These are phyloP conservation scores for Thraustochytrium sp. DNA, from an alignment of 352 stramenopile species.

Conservation along the genomic window DNA sequence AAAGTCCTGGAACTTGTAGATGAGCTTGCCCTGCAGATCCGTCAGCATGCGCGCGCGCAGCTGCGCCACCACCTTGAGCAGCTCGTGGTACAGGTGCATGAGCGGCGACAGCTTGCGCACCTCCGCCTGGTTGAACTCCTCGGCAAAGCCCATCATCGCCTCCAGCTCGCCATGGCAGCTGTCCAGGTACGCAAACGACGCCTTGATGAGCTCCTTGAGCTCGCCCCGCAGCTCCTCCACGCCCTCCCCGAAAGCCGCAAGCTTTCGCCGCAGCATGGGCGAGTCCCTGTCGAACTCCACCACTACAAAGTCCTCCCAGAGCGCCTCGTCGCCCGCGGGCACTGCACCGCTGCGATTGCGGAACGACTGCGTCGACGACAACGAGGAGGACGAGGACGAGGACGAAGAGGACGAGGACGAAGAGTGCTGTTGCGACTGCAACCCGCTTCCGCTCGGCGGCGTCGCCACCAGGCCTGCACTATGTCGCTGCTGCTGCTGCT, in stretches of 20 bases:
- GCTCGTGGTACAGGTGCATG: conserved; percentile 2
- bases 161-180: not conserved
- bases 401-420: no score
- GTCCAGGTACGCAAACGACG: not conserved
- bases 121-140: conserved; percentile 18
- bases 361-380: not conserved
- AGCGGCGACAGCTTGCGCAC: conserved; percentile 15
- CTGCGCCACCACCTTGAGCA: not conserved
- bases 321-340: not conserved
- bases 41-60: not conserved
- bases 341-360: not conserved
- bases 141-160: not conserved
- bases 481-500: not conserved
- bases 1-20: conserved; percentile 31
- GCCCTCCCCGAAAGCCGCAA: conserved; percentile 4
- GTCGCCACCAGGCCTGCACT: no score
- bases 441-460: not conserved
- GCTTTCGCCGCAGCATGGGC: conserved; percentile 17
- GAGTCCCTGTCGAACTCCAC: conserved; percentile 34
- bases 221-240: conserved; percentile 6
- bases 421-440: no score
- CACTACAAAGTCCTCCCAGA: conserved; percentile 39
- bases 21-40: conserved; percentile 3
- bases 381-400: not conserved
- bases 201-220: conserved; percentile 34